phyloP scores from a whole-genome alignment of 768 basidiomycete genomes.

The Suillus weaverae region DNA sequence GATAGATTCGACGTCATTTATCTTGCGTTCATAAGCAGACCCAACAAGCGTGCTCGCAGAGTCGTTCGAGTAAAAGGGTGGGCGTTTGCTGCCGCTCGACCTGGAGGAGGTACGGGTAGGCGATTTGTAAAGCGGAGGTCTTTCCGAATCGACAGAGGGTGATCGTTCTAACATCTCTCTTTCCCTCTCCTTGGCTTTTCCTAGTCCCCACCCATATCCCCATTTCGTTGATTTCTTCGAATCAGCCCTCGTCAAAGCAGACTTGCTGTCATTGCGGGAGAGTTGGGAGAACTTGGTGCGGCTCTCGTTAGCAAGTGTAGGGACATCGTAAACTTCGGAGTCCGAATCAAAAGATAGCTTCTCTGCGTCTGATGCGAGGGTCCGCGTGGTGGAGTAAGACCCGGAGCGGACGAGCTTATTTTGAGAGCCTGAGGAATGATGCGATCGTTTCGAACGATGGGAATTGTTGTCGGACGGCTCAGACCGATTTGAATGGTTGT shows the following conservation, averaged over 20 bases:
- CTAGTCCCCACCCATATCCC: constrained; percentile 74
- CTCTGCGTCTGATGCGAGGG: constrained; percentile 41
- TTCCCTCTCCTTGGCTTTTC: constrained; percentile 52
- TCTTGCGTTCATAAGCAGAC: constrained; percentile 68
- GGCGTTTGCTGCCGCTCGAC: constrained; percentile 41
- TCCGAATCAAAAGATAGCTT: constrained; percentile 60
- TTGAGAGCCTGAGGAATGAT: constrained; percentile 11
- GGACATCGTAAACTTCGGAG: constrained; percentile 57
- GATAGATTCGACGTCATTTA: constrained; percentile 59
- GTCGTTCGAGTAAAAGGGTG: constrained; percentile 52
- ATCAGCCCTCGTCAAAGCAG: constrained; percentile 52
- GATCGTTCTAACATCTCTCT: constrained; percentile 33
- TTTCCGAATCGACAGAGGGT: constrained; percentile 38
- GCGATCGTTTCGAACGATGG: constrained; percentile 22
- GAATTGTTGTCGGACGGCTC: constrained; percentile 21
- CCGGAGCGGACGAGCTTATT: constrained; percentile 39
- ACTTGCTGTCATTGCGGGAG: constrained; percentile 32
- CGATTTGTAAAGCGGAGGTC: constrained; percentile 30
- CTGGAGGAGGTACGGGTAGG: constrained; percentile 40
- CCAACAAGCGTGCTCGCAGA: constrained; percentile 76
- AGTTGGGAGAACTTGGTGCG: constrained; percentile 45
- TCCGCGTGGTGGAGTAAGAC: constrained; percentile 44
- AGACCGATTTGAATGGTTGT: constrained; percentile 28
- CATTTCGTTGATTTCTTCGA: constrained; percentile 58
- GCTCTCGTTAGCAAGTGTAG: constrained; percentile 33